Base-by-base conservation (phyloP, 148 eudicot genomes). In the Heliamphora exappendiculata region DNA sequence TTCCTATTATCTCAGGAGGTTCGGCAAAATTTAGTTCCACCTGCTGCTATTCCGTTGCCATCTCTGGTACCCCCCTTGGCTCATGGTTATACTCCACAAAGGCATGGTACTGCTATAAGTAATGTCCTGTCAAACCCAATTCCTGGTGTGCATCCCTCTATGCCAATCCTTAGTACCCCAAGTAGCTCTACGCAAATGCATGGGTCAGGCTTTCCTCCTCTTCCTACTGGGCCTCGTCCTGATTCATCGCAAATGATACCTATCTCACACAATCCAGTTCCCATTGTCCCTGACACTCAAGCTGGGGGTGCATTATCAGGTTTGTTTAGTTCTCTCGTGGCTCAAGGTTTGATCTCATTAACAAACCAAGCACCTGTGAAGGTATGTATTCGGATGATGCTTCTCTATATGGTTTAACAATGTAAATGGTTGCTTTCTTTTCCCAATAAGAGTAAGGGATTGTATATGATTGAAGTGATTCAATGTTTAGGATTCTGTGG, bases 341-440 rank as follows among this genome's bases (percentile, higher is more conserved):
- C 98, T 62, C 93, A 91, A 72, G 94, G 98, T 65, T 80, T 96
- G 74, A 81, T 95, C 78, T 90, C 99, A 51, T 42, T 89, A 63
- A 77, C 82, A 67, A 86, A 92, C 14, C 86, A 85, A 81, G 74
- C 88, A 36, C 80, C 85, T 68, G 85, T 63, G 59, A 83, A 89
- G 95, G 97, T 92, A 90, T 12, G 51, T 73, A 47, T 73, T 31
- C 14, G 50, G 44, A 59, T 62, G 39, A 34, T 13, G 70, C 39
- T 76, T 62, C 37, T 62, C 67, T 33, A 44, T 60, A 20, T 53
- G 22, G n/a, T 39, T 42, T 41, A 0, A 14, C 60, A 22, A 36
- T 59, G 26, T 47, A 24, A 62, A 9, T 11, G 29, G 0, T 49
- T 51, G 24, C 20, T 14, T 22, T 34, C 17, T 22, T 57, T 59